Evolutionary conservation across 2,329 filamentous ascomycete genomes (phyloP).

Genomic region (Calonectria henricotiae): DNA sequence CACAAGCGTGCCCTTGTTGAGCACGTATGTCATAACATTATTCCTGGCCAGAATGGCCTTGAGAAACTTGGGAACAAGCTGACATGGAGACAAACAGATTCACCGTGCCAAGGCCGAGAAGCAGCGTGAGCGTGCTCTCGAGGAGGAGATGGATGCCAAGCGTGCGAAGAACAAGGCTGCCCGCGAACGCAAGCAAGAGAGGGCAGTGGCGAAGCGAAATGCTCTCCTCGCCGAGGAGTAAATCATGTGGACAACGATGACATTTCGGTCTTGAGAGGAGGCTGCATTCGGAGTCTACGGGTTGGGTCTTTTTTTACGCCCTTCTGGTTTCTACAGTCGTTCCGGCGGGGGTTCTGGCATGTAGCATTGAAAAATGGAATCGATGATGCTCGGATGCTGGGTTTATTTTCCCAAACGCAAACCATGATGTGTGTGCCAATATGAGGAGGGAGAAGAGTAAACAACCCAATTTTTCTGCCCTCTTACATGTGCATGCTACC

Average conservation of each 20-base stretch:
- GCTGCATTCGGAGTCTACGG: slow-evolving; percentile 75
- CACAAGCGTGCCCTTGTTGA: slow-evolving; percentile 99
- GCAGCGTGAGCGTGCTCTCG: slow-evolving; percentile 93
- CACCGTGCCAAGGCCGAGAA: slow-evolving; percentile 99
- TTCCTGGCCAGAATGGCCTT: slow-evolving; percentile 14
- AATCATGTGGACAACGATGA: slow-evolving; percentile 64
- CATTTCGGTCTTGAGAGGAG: slow-evolving; percentile 68
- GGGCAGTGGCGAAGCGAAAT: slow-evolving; percentile 90
- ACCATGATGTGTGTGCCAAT: slow-evolving; percentile 21
- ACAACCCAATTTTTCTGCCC: neutral
- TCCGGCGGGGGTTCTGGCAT: slow-evolving; percentile 70
- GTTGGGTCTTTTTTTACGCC: slow-evolving; percentile 69
- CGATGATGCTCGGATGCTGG: slow-evolving; percentile 63
- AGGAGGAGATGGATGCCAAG: slow-evolving; percentile 99
- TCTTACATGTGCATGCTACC: neutral
- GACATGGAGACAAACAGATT: slow-evolving; percentile 75
- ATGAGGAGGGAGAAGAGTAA: neutral
- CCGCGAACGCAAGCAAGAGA: slow-evolving; percentile 97
- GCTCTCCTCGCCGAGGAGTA: slow-evolving; percentile 81
- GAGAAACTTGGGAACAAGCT: slow-evolving; percentile 33
- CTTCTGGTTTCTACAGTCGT: slow-evolving; percentile 66
- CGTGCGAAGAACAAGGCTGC: slow-evolving; percentile 99
- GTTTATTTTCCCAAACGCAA: slow-evolving; percentile 48
- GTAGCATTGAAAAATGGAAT: slow-evolving; percentile 73
- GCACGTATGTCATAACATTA: slow-evolving; percentile 83